phyloP scores from a whole-genome alignment of 352 stramenopile genomes.

The Globisporangium alternatum region DNA sequence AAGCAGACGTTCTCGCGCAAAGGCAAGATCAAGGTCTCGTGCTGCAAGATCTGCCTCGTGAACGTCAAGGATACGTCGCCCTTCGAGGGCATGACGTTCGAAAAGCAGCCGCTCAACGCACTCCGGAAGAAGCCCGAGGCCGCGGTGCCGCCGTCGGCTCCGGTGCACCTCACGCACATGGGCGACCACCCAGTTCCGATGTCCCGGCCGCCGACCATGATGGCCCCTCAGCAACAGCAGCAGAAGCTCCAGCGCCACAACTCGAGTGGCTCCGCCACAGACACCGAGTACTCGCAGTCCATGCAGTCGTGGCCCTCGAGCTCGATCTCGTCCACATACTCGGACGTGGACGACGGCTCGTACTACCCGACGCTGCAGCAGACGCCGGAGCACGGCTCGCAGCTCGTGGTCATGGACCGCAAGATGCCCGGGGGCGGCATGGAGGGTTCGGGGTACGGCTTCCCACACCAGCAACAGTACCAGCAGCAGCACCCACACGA shows the following conservation, averaged over 20 bases:
- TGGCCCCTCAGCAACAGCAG: conserved; percentile 18
- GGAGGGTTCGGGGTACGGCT: conserved; percentile 25
- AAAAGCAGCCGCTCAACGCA: conserved; percentile 28
- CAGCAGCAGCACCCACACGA: conserved; percentile 8
- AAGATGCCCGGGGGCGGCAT: conserved; percentile 43
- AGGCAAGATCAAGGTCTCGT: conserved; percentile 63
- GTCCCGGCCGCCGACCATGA: not conserved
- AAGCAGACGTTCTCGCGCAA: conserved; percentile 51
- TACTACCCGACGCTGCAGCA: conserved; percentile 19
- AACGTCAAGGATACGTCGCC: conserved; percentile 67
- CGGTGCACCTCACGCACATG: conserved; percentile 4
- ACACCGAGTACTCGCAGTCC: conserved; percentile 59
- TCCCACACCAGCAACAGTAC: conserved; percentile 14
- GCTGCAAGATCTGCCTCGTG: conserved; percentile 71
- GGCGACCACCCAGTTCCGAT: not conserved
- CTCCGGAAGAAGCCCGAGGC: conserved; percentile 23
- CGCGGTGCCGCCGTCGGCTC: not conserved
- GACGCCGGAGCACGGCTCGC: conserved; percentile 15
- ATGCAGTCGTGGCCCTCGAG: conserved; percentile 58
- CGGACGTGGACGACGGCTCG: conserved; percentile 46
- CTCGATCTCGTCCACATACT: conserved; percentile 51
- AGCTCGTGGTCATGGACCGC: conserved; percentile 22
- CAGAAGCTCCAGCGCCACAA: conserved; percentile 28
- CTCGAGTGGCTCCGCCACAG: conserved; percentile 28
- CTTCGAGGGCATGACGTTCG: conserved; percentile 51